Evolutionary conservation across 2,329 filamentous ascomycete species (phyloP).

Genomic region (Colletotrichum endophyticum): DNA sequence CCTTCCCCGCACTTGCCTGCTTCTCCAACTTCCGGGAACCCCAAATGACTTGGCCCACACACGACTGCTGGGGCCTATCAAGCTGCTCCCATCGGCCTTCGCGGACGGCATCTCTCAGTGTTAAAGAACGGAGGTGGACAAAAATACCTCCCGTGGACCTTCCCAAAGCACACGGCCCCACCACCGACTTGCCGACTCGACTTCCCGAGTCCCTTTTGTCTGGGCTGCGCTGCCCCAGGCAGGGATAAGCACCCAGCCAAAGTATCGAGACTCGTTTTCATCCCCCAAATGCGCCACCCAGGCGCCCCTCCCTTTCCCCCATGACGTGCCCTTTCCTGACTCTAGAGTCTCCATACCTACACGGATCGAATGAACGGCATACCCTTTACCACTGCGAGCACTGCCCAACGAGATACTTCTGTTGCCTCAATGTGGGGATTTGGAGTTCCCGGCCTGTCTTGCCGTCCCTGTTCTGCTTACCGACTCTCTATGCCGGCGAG

Average conservation of each 20-base stretch:
- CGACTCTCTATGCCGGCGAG: constrained; percentile 11
- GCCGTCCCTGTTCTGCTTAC: constrained; percentile 11
- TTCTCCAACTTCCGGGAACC: constrained; percentile 14
- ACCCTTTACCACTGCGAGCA: neutral
- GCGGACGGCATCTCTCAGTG: neutral
- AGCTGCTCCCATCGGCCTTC: neutral
- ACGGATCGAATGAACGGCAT: constrained; percentile 1
- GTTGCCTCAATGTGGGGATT: neutral
- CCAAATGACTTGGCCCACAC: neutral
- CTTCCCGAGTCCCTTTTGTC: constrained; percentile 14
- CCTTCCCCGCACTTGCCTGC: constrained; percentile 10
- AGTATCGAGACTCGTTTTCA: neutral
- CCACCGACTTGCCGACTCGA: constrained; percentile 17
- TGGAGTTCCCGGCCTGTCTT: constrained; percentile 16
- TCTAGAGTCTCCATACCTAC: neutral
- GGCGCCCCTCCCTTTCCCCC: neutral
- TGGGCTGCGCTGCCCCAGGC: neutral
- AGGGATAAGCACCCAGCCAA: constrained; percentile 8
- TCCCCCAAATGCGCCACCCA: neutral
- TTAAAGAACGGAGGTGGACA: neutral
- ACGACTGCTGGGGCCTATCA: neutral
- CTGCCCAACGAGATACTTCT: neutral
- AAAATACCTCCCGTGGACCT: neutral
- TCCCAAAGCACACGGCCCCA: neutral
- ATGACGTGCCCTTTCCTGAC: neutral